Evolutionary conservation across 805 yeast genomes (phyloP).

Genomic region (Torulaspora gathmanii): DNA sequence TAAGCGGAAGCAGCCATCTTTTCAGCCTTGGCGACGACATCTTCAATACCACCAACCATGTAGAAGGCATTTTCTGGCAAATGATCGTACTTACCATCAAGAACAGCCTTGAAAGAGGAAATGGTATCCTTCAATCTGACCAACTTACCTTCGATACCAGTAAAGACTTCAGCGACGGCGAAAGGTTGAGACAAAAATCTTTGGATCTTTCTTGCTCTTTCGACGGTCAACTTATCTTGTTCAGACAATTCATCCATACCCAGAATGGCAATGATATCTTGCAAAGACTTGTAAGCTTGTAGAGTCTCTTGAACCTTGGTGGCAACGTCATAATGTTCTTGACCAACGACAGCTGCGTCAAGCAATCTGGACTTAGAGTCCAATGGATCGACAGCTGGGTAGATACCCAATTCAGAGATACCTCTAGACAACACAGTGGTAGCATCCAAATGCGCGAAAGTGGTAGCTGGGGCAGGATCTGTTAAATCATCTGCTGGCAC

Average conservation of each 20-base stretch:
- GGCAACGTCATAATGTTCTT: conserved; percentile 97
- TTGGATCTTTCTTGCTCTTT: conserved; percentile 99
- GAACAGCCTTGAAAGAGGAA: conserved; percentile 90
- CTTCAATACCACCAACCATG: conserved; percentile 99
- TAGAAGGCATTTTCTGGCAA: conserved; percentile 99
- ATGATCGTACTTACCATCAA: conserved; percentile 97
- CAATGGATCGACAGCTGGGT: conserved; percentile 99
- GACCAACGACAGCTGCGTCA: conserved; percentile 95
- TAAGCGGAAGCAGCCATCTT: conserved; percentile 93
- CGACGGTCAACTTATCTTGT: conserved; percentile 97
- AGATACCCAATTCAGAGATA: conserved; percentile 99
- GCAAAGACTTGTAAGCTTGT: conserved; percentile 99
- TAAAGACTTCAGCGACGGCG: conserved; percentile 99
- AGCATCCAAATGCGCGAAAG: conserved; percentile 99
- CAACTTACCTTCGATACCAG: conserved; percentile 98
- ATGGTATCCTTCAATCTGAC: conserved; percentile 96
- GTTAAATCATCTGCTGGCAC: conserved; percentile 99
- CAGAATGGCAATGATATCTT: conserved; percentile 99
- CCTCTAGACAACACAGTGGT: conserved; percentile 99
- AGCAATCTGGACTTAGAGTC: conserved; percentile 98
- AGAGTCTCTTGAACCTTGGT: conserved; percentile 94
- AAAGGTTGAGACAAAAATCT: conserved; percentile 99
- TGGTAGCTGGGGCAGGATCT: conserved; percentile 99
- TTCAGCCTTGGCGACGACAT: conserved; percentile 97
- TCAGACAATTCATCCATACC: conserved; percentile 99